phyloP scores from a whole-genome alignment of 2,329 filamentous ascomycete genomes.

The Metarhizium sp. region DNA sequence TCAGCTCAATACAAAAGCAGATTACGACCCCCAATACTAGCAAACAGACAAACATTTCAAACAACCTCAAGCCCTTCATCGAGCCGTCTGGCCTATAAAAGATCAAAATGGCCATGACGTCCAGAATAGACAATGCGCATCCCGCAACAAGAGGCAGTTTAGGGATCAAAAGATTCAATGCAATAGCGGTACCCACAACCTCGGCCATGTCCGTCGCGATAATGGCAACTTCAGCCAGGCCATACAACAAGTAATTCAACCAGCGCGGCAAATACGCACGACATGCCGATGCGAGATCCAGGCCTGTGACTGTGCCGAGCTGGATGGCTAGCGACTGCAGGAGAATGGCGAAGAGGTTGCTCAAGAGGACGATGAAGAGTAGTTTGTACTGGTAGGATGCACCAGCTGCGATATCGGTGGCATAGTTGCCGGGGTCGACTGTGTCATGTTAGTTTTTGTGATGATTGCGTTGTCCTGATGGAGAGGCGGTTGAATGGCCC shows the following conservation, averaged over 20 bases:
- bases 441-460: not conserved
- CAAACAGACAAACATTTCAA: conserved; percentile 54
- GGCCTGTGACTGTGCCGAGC: conserved; percentile 57
- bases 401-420: conserved; percentile 60
- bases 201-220: conserved; percentile 65
- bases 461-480: too few relatives aligned
- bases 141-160: conserved; percentile 57
- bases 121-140: conserved; percentile 58
- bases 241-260: conserved; percentile 53
- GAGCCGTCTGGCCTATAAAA: conserved; percentile 54
- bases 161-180: conserved; percentile 55
- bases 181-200: conserved; percentile 63
- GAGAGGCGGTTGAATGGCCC: too few relatives aligned
- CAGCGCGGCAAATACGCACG: conserved; percentile 55
- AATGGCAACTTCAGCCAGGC: conserved; percentile 56
- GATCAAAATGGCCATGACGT: conserved; percentile 57
- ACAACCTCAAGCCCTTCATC: conserved; percentile 50
- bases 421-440: conserved; percentile 58
- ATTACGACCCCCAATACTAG: conserved; percentile 60
- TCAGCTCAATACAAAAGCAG: conserved; percentile 62
- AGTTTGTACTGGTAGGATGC: conserved; percentile 55
- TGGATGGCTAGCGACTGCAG: conserved; percentile 61
- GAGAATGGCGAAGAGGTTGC: conserved; percentile 63
- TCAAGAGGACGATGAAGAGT: conserved; percentile 59
- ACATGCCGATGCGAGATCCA: conserved; percentile 58